These are phyloP conservation scores for Claviceps cyperi DNA, from an alignment of 2,329 filamentous ascomycete species.

Conservation along the genomic window DNA sequence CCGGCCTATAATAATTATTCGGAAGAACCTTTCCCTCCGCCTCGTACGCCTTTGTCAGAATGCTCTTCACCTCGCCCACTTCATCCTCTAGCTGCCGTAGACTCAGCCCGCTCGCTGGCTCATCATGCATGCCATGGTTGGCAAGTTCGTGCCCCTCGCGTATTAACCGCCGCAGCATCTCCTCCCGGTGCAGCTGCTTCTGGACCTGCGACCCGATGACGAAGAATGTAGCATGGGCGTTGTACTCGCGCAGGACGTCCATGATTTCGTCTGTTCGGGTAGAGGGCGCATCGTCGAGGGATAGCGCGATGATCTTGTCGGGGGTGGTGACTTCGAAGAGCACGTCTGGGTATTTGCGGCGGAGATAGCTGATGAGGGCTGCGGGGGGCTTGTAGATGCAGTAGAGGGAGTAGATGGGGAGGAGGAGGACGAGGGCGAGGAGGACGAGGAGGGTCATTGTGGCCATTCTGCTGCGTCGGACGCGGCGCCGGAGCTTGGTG, in stretches of 20 bases:
- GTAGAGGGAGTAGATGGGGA: conserved; percentile 40
- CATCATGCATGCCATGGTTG: conserved; percentile 84
- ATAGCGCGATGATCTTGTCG: conserved; percentile 61
- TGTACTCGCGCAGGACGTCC: conserved; percentile 47
- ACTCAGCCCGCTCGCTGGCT: conserved; percentile 50
- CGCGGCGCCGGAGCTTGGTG: conserved; percentile 40
- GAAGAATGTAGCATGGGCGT: conserved; percentile 73
- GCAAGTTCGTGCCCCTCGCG: conserved; percentile 55
- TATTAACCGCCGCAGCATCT: conserved; percentile 42
- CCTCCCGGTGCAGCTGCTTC: conserved; percentile 27
- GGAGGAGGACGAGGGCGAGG: conserved; percentile 20
- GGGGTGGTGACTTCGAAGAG: conserved; percentile 52
- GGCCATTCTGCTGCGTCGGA: conserved; percentile 43
- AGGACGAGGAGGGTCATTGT: conserved; percentile 30
- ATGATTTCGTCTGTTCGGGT: conserved; percentile 57
- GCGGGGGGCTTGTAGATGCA: conserved; percentile 67
- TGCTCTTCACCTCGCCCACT: conserved; percentile 47
- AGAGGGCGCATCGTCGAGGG: conserved; percentile 77
- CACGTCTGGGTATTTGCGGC: conserved; percentile 60
- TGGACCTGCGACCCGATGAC: conserved; percentile 67
- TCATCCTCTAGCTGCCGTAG: conserved; percentile 45
- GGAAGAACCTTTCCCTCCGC: conserved; percentile 29
- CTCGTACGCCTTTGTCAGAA: conserved; percentile 43
- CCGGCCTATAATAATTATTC: conserved; percentile 64
- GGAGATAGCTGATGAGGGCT: conserved; percentile 56